These are phyloP conservation scores for Physcomitrellopsis africana DNA, from an alignment of 225 moss, liverwort and hornwort species.

Conservation along the genomic window DNA sequence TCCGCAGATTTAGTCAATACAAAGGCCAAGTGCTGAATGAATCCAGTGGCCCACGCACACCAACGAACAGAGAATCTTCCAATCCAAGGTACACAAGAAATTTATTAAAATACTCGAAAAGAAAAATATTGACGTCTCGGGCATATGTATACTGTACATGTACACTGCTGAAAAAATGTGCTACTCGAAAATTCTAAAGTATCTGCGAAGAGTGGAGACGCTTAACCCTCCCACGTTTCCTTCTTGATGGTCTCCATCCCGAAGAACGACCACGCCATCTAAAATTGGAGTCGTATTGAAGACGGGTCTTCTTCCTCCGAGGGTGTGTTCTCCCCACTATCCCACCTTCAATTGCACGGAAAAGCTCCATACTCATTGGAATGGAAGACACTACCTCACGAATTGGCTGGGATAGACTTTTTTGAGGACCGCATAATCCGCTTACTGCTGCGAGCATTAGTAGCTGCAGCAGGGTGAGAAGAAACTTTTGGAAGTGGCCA, in stretches of 20 bases:
- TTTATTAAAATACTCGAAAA: too few relatives aligned
- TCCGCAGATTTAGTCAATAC: too few relatives aligned
- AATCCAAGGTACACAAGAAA: too few relatives aligned
- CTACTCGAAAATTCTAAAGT: conserved; percentile 17
- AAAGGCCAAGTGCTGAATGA: too few relatives aligned
- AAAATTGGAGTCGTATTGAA: background rate
- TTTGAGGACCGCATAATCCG: conserved; percentile 46
- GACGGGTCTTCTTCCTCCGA: conserved; percentile 23
- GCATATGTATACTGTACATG: background rate
- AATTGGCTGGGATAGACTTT: conserved; percentile 25
- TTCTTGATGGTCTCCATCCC: conserved; percentile 6
- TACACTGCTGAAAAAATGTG: conserved; percentile 19
- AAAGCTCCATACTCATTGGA: background rate
- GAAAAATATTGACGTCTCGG: too few relatives aligned
- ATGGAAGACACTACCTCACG: conserved; percentile 6
- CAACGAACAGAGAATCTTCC: too few relatives aligned
- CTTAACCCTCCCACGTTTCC: conserved; percentile 26
- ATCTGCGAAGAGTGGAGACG: conserved; percentile 33
- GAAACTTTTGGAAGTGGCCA: conserved; percentile 81
- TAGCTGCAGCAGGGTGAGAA: conserved; percentile 57
- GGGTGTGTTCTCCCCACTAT: background rate
- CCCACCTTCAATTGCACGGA: background rate
- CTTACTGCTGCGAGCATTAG: conserved; percentile 50
- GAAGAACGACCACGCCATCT: background rate
- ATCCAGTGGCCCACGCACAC: too few relatives aligned